Evolutionary conservation across 306 rosid genomes (phyloP), one percentile per base, ranked within the genome.

Genomic region (Argentina anserina): DNA sequence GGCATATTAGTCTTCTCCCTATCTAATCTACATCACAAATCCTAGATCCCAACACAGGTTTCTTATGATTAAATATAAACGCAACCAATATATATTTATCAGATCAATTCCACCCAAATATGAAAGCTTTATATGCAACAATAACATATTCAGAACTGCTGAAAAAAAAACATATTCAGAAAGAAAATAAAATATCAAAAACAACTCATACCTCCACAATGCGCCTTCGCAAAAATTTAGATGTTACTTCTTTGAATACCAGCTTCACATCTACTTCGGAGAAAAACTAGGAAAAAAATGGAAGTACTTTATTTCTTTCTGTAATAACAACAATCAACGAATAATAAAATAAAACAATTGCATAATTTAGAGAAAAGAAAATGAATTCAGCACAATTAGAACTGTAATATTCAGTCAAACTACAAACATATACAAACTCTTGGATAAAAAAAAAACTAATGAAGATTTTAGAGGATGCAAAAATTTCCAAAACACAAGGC

Each of bases 211-310:
- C 99, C 99, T 94, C 93, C 69, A 94, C 99, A 81, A 94, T 89
- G 70, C 99, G 89, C 73, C 85, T 91, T 67, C 99, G 86, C 73
- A 84, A 83, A 79, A 86, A 88, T 79, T 87, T 91, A 39, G 97
- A 91, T 40, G 97, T 76, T 49, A 94, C 91, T 80, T 94, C 97
- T 82, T 94, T 94, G 87, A 87, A 94, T 40, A 94, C 98, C 73
- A 94, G 80, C 92, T 94, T 94, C 84, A 94, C 98, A 45, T 94
- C 98, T 31, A 91, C 96, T 89, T 91, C 98, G 45, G 90, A 85
- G 83, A 84, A 94, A 34, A 86, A 71, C 98, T 94, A 85, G 63
- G 63, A 86, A 75, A 49, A 73, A 69, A 62, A 75, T 34, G 56
- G 55, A 5, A 13, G 47, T 28, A 64, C 72, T 36, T 41, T 55